Percentiles rank a stretch among this genome's conserved stretches.
Evolutionary conservation across 331 rosid species (phyloP).

Genomic region (Arachis monticola): DNA sequence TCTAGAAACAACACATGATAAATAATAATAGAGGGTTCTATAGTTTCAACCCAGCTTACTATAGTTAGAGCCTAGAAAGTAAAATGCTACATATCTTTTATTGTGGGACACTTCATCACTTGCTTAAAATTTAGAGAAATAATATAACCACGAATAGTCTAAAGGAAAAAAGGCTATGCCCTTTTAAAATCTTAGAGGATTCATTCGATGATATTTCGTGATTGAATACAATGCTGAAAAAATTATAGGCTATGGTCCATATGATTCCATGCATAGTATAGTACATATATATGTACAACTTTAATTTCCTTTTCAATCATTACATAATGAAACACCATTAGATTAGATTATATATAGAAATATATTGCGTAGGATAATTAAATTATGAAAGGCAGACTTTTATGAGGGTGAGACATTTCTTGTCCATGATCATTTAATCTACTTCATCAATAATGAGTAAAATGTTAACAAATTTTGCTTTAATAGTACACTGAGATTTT

Average conservation of each 20-base stretch:
- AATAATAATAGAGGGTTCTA: too few species aligned
- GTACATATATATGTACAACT: not conserved
- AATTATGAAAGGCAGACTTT: too few species aligned
- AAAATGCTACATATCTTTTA: constrained; percentile 2
- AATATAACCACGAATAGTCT: constrained; percentile 1
- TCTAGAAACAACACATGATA: too few species aligned
- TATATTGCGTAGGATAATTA: too few species aligned
- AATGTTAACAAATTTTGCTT: too few species aligned
- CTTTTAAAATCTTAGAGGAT: not conserved
- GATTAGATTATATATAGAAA: too few species aligned
- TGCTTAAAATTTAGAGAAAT: constrained; percentile 1
- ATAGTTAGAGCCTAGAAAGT: not conserved
- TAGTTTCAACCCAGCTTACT: too few species aligned
- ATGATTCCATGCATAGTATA: not conserved
- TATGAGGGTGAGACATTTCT: too few species aligned
- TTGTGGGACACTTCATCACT: not conserved
- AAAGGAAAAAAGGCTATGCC: not conserved
- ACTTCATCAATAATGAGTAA: too few species aligned
- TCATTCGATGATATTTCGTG: not conserved
- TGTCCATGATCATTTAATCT: too few species aligned
- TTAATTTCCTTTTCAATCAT: not conserved
- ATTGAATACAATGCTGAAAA: constrained; percentile 22
- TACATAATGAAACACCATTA: not conserved
- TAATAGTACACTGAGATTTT: too few species aligned
- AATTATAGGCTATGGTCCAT: constrained; percentile 20